A percentile compares a stretch with the other conserved stretches of the same genome.
phyloP scores from a whole-genome alignment of 345 rosid genomes.

The rapeseed (Brassica napus) region Da-Ae NC_063434.1:26980501-26981000 shows the following conservation, averaged over 20 bases:
- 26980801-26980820: conserved; percentile 2
- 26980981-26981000: background rate
- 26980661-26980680: too few species aligned
- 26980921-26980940: background rate
- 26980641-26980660: conserved; percentile 63
- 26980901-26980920: background rate
- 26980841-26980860: too few species aligned
- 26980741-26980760: conserved; percentile 51
- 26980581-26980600: conserved; percentile 94
- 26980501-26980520: conserved; percentile 77
- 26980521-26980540: conserved; percentile 88
- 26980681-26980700: too few species aligned
- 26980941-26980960: background rate
- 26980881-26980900: too few species aligned
- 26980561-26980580: conserved; percentile 96
- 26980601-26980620: conserved; percentile 90
- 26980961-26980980: background rate
- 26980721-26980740: too few species aligned
- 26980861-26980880: too few species aligned
- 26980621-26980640: conserved; percentile 85
- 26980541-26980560: conserved; percentile 96
- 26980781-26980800: conserved; percentile 11
- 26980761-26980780: background rate
- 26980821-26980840: conserved; percentile 4
- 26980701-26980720: too few species aligned